phyloP scores from a whole-genome alignment of 306 rosid genomes.

The Dryas alaskensis region DNA sequence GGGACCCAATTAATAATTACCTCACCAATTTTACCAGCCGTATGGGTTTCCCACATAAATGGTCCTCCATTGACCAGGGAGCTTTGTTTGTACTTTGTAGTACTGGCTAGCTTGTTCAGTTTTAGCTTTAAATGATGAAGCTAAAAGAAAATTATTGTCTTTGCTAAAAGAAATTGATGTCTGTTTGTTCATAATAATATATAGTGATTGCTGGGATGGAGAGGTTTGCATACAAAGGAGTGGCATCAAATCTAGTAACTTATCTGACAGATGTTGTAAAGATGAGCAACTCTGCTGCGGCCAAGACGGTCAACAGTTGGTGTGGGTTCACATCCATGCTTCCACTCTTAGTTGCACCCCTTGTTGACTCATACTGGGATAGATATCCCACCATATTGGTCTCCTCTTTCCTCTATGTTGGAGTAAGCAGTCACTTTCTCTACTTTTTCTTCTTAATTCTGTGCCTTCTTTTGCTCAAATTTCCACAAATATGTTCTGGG shows the following conservation, averaged over 20 bases:
- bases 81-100: not conserved
- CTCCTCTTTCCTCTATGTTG: conserved; percentile 65
- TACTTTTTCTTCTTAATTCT: not conserved
- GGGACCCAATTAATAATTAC: conserved; percentile 10
- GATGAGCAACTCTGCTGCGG: conserved; percentile 88
- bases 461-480: not conserved
- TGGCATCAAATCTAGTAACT: conserved; percentile 74
- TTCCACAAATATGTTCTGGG: too few relatives aligned
- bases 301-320: conserved; percentile 82
- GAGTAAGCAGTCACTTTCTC: conserved; percentile 42
- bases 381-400: conserved; percentile 66
- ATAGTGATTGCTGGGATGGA: conserved; percentile 82
- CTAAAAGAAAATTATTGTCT: too few relatives aligned
- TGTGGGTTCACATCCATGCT: conserved; percentile 82
- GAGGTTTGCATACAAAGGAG: conserved; percentile 92
- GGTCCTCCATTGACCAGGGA: conserved; percentile 11
- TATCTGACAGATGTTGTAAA: conserved; percentile 79
- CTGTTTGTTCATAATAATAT: not conserved
- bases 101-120: not conserved
- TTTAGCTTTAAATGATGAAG: too few relatives aligned
- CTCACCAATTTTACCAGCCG: not conserved
- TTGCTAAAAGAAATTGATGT: too few relatives aligned
- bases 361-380: conserved; percentile 80
- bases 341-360: conserved; percentile 81
- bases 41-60: not conserved